phyloP scores from a whole-genome alignment of 371 early-diverging fungal species.

The Funneliformis caledonium region DNA sequence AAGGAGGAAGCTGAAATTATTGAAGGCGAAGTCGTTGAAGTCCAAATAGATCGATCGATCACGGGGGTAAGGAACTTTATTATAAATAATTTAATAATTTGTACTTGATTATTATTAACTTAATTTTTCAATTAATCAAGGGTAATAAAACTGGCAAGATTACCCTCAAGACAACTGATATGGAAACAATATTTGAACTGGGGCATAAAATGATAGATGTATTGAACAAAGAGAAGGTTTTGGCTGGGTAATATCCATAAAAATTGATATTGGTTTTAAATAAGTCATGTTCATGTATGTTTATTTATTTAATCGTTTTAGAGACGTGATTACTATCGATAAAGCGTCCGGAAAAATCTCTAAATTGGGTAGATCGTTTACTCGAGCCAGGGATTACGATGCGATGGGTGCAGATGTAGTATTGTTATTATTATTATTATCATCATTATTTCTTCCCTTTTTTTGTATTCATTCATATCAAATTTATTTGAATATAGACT shows the following conservation, averaged over 20 bases:
- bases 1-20: conserved; percentile 98
- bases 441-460: no score
- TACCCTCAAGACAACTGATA: conserved; percentile 98
- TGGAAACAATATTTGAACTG: conserved; percentile 99
- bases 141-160: conserved; percentile 94
- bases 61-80: conserved; percentile 73
- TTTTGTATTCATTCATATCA: no score
- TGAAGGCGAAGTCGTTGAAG: conserved; percentile 99
- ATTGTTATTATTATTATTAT: not conserved
- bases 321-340: conserved; percentile 98
- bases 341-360: conserved; percentile 98
- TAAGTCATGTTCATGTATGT: conserved; percentile 1
- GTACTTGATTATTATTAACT: not conserved
- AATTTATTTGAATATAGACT: conserved; percentile 55
- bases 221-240: conserved; percentile 96
- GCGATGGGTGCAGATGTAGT: conserved; percentile 93
- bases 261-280: not conserved
- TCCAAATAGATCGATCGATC: conserved; percentile 93
- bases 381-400: conserved; percentile 95
- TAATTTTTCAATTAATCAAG: conserved; percentile 46
- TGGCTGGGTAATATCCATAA: conserved; percentile 75
- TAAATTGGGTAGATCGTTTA: conserved; percentile 94
- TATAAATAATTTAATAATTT: not conserved
- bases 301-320: conserved; percentile 43
- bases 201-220: conserved; percentile 98